Base-by-base conservation (phyloP, 768 basidiomycete species). In the Amanita thiersii region DNA sequence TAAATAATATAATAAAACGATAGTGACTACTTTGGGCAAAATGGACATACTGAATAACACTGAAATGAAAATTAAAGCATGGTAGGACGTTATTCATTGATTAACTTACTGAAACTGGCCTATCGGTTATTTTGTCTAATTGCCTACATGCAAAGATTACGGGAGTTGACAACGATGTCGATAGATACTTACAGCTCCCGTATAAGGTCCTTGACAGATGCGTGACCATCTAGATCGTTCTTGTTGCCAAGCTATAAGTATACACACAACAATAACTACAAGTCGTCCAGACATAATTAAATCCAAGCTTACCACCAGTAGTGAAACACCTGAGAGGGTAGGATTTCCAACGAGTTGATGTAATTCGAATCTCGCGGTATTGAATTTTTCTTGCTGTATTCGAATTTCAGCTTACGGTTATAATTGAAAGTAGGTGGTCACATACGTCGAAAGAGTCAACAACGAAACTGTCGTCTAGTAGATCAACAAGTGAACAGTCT, bases 381-480 rank as follows among this genome's bases (percentile, higher is more conserved):
- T 82, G 53, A 93, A 85, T 56, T 81, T 87, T 38, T 86, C 85
- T 46, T 66, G 71, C 89, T 91, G 34, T 34, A 15, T 39, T 4
- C 47, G 3, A 29, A 3, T 7, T 23, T 15, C 32, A 24, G n/a
- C 6, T 17, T 17, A 25, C n/a, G 9, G 32, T 46, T 23, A 34
- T 29, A 32, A 15, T n/a, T n/a, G n/a, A n/a, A n/a, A n/a, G n/a
- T n/a, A n/a, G n/a, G n/a, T 29, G 14, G 11, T 28, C 19, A 37
- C 83, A 48, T 54, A 90, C 90, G 56, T 94, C 91, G 36, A 75
- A 70, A 3, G 92, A 86, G 57, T 96, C 92, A 15, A 96, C 85
- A n/a, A 96, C 86, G 53, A 89, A 93, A 14, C 91, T 94, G 53
- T 21, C 29, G 21, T 2, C 32, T 21, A 24, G 19, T 23, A 17